Evolutionary conservation across 805 yeast genomes (phyloP).

Genomic region (Myxozyma neglecta): DNA sequence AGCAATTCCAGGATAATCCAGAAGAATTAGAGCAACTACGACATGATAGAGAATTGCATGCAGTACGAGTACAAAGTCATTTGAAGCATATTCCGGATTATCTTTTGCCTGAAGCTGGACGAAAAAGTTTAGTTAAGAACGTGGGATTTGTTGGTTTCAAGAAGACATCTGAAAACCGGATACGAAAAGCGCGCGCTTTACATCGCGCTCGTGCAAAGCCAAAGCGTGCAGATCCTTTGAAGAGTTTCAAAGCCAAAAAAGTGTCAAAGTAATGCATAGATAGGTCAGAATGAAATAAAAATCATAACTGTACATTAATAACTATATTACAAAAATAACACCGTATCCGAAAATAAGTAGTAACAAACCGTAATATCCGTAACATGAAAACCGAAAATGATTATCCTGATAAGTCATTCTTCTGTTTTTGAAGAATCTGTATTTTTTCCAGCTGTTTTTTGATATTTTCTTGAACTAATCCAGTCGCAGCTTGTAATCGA

Average conservation of each 20-base stretch:
- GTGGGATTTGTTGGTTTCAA: slow-evolving; percentile 33
- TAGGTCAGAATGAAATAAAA: background rate
- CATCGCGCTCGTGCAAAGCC: slow-evolving; percentile 25
- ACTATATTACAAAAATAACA: background rate
- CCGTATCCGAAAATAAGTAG: background rate
- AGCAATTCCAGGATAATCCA: slow-evolving; percentile 97
- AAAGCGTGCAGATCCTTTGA: slow-evolving; percentile 58
- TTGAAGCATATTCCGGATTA: slow-evolving; percentile 92
- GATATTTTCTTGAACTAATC: slow-evolving; percentile 49
- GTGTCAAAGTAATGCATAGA: slow-evolving; percentile 12
- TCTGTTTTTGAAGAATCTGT: slow-evolving; percentile 38
- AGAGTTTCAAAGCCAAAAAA: slow-evolving; percentile 47
- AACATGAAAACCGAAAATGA: background rate
- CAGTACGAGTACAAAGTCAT: slow-evolving; percentile 78
- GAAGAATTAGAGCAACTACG: slow-evolving; percentile 85
- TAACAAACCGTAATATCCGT: background rate
- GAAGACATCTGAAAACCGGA: slow-evolving; percentile 34
- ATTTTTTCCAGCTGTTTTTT: slow-evolving; percentile 46
- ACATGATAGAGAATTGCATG: slow-evolving; percentile 87
- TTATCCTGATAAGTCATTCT: background rate
- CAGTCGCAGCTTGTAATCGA: slow-evolving; percentile 51
- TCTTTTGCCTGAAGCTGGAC: slow-evolving; percentile 64
- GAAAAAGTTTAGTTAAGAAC: slow-evolving; percentile 31
- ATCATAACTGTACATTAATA: background rate
- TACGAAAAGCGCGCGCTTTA: slow-evolving; percentile 32